These are phyloP conservation scores for Clonostachys sp. DNA, from an alignment of 2,329 filamentous ascomycete species.

Conservation along the genomic window DNA sequence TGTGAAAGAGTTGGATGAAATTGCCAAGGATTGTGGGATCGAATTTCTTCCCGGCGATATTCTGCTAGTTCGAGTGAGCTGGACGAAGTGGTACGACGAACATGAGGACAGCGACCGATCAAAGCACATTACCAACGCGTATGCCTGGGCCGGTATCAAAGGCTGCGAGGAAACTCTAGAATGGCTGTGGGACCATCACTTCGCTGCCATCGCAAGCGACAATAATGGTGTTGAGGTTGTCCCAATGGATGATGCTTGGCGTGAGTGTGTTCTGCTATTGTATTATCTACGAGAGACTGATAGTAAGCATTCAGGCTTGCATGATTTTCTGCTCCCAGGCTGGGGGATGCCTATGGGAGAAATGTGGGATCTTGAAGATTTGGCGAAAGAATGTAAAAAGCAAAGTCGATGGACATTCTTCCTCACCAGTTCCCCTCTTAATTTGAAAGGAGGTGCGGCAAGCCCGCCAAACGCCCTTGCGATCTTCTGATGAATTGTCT, in stretches of 20 bases:
- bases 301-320: constrained; percentile 25
- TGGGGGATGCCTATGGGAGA: constrained; percentile 53
- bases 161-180: constrained; percentile 25
- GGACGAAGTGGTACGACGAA: constrained; percentile 17
- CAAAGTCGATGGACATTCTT: constrained; percentile 30
- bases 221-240: constrained; percentile 59
- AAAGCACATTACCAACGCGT: constrained; percentile 34
- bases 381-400: constrained; percentile 47
- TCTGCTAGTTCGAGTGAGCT: constrained; percentile 37
- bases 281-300: too few species aligned
- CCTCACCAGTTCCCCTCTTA: too few species aligned
- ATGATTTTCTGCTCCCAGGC: constrained; percentile 40
- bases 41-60: constrained; percentile 44
- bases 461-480: too few species aligned
- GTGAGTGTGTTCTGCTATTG: constrained; percentile 14
- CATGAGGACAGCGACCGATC: constrained; percentile 31
- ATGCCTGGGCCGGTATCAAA: constrained; percentile 33
- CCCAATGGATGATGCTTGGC: constrained; percentile 29
- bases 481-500: too few species aligned
- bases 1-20: constrained; percentile 14
- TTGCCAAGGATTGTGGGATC: constrained; percentile 32
- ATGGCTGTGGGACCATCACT: constrained; percentile 41
- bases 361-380: constrained; percentile 48
- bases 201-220: constrained; percentile 39
- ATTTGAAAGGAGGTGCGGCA: too few species aligned